Conservation (phyloP, 1,139 yeast species). For the Suhomyces bokatorum region DNA sequence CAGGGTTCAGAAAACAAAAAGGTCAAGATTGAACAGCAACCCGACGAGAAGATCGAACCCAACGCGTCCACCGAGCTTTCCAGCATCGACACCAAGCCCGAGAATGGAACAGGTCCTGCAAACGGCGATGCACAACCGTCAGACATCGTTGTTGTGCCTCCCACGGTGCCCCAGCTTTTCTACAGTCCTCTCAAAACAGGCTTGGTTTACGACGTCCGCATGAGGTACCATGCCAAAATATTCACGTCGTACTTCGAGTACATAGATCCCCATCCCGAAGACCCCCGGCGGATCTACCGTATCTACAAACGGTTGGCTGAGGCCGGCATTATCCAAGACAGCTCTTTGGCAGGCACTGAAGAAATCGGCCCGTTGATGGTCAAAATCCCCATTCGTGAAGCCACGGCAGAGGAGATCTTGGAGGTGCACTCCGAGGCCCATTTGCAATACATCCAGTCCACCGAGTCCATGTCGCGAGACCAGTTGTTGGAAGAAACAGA, state of each 20-base stretch:
- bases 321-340: constrained; percentile 84
- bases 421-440: constrained; percentile 85
- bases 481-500: constrained; percentile 82
- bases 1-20: constrained; percentile 4
- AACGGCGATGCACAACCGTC: background rate
- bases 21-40: constrained; percentile 8
- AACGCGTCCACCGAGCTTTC: background rate
- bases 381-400: constrained; percentile 89
- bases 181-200: constrained; percentile 87
- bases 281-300: constrained; percentile 92
- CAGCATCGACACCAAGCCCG: background rate
- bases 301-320: constrained; percentile 92
- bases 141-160: constrained; percentile 51
- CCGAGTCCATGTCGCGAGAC: constrained; percentile 78
- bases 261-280: constrained; percentile 98
- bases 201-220: constrained; percentile 90
- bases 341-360: constrained; percentile 75
- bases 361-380: constrained; percentile 87
- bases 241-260: constrained; percentile 91
- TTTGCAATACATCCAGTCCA: constrained; percentile 69
- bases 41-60: background rate
- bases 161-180: constrained; percentile 53
- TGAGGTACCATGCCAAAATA: constrained; percentile 95
- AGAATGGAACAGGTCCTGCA: background rate
- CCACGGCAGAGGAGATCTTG: constrained; percentile 79